Percentiles rank a stretch among this genome's conserved stretches.
Conservation (phyloP, 805 yeast species). For the Starmerella bacillaris region DNA sequence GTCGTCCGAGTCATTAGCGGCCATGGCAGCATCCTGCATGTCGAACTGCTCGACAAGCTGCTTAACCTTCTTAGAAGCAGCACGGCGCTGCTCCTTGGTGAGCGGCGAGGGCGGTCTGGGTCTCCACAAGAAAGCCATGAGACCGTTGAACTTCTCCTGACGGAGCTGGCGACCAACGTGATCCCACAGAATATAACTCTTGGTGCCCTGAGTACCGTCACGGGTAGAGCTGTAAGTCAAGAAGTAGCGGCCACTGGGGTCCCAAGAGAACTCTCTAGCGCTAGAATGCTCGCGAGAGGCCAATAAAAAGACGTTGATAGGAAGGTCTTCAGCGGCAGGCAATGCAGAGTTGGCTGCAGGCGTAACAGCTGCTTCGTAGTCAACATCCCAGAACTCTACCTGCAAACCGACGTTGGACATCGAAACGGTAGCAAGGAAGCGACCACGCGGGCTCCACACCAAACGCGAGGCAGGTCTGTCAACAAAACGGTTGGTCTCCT, state of each 20-base stretch:
- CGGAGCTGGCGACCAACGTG: constrained; percentile 59
- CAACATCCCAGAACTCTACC: constrained; percentile 72
- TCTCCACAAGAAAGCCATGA: constrained; percentile 88
- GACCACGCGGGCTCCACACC: constrained; percentile 82
- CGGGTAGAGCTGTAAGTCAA: constrained; percentile 28
- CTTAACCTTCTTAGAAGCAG: constrained; percentile 73
- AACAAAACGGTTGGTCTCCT: constrained; percentile 37
- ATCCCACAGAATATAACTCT: constrained; percentile 79
- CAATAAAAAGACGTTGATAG: constrained; percentile 43
- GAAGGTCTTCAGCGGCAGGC: constrained; percentile 28
- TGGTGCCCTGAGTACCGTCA: constrained; percentile 34
- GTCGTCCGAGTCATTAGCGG: constrained; percentile 78
- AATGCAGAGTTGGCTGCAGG: constrained; percentile 12
- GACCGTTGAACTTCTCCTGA: constrained; percentile 63
- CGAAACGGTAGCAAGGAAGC: constrained; percentile 47
- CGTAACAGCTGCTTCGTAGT: constrained; percentile 33
- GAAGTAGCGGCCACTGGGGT: constrained; percentile 82
- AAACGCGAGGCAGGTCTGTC: constrained; percentile 56
- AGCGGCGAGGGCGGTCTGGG: constrained; percentile 80
- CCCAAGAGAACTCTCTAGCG: constrained; percentile 78
- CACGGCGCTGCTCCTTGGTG: constrained; percentile 64
- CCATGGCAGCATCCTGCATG: constrained; percentile 89
- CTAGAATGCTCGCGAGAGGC: constrained; percentile 52
- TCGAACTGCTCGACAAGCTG: constrained; percentile 87
- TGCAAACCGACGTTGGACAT: constrained; percentile 35